Evolutionary conservation across 129 eudicot species (phyloP), one percentile per base, ranked within the genome.

Genomic region (Mikania micrantha): DNA sequence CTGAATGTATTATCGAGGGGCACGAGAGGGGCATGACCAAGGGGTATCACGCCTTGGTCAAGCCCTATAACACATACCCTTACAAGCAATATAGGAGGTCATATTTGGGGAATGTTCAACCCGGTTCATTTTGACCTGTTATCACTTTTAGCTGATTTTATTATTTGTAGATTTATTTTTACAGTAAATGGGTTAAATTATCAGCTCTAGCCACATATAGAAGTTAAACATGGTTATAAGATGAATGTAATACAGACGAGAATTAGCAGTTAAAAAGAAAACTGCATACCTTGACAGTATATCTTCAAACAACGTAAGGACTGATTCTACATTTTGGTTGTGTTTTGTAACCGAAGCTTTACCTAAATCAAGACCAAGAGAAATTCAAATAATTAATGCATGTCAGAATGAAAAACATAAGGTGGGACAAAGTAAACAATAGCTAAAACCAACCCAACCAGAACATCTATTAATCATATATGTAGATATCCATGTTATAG

Each of bases 271-370:
- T 59, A 22, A 19, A 42, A 36, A 70, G 66, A 76, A 7, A 69
- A 27, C n/a, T 35, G 19, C 81, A 61, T 84, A 86, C 99, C 91
- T 85, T 86, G 75, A 94, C 78, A 28, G 56, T 83, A 86, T 75
- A 74, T 86, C 88, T 72, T 83, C 69, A 57, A 76, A 94, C 84
- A 94, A 38, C 9, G 93, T 79, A 57, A 93, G 95, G 76, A 93
- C 96, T 2, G 96, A 79, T 73, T 86, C 96, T 78, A 93, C 96
- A 75, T 93, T 93, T 71, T 88, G 81, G 74, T 93, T 78, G 67
- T 93, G 95, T 66, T 93, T 35, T 75, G 81, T 83, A 93, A 78
- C 29, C 96, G 92, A 78, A 93, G 85, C 77, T 93, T 93, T 49
- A 89, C 99, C 99, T 93, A 72, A 38, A 70, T 35, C 56, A 29